Evolutionary conservation across 768 basidiomycete genomes (phyloP).

Genomic region (Boletus edulis): DNA sequence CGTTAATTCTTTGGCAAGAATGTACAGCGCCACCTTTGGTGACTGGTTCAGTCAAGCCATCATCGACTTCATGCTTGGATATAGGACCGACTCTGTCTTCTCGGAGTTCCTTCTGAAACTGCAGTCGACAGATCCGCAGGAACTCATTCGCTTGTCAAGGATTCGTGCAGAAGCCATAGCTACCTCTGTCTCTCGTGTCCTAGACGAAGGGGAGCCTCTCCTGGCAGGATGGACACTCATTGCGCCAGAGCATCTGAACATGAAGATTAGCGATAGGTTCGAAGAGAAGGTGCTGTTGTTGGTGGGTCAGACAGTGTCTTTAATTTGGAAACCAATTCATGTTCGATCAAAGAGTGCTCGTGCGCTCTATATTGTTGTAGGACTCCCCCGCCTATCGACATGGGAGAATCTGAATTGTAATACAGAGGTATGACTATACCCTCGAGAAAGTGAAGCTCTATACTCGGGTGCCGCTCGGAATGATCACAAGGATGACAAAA

Average conservation of each 20-base stretch:
- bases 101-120: slow-evolving; percentile 90
- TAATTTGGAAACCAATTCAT: slow-evolving; percentile 1
- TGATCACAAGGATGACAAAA: slow-evolving; percentile 74
- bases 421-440: slow-evolving; percentile 88
- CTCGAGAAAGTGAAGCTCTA: slow-evolving; percentile 90
- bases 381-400: slow-evolving; percentile 24
- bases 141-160: slow-evolving; percentile 83
- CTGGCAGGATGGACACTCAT: slow-evolving; percentile 92
- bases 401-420: slow-evolving; percentile 3
- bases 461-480: slow-evolving; percentile 84
- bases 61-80: slow-evolving; percentile 88
- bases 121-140: slow-evolving; percentile 88
- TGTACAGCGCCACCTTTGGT: slow-evolving; percentile 86
- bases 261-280: slow-evolving; percentile 71
- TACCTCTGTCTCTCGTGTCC: slow-evolving; percentile 73
- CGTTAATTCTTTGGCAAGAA: slow-evolving; percentile 87
- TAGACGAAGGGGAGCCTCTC: slow-evolving; percentile 73
- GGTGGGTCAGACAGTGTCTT: slow-evolving; percentile 45
- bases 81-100: slow-evolving; percentile 84
- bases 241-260: slow-evolving; percentile 73
- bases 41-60: slow-evolving; percentile 99
- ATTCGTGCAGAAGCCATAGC: slow-evolving; percentile 93
- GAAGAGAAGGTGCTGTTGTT: slow-evolving; percentile 93
- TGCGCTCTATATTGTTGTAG: slow-evolving; percentile 78
- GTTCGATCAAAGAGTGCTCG: slow-evolving; percentile 27